Evolutionary conservation across 495 filamentous ascomycete species (phyloP).

Genomic region (Chaetomidium leptoderma): DNA sequence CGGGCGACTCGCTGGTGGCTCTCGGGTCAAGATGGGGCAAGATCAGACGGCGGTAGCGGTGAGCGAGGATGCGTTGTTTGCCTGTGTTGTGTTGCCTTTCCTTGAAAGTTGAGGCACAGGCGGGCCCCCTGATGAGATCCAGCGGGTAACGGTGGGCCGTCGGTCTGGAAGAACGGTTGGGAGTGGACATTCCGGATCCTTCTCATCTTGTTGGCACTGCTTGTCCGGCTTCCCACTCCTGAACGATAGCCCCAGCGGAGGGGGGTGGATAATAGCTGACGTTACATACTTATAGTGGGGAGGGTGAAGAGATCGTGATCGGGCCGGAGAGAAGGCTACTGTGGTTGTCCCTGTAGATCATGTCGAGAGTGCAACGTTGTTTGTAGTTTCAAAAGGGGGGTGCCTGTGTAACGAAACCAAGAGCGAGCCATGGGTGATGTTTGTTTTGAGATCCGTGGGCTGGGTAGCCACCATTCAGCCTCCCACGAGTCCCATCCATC

Average conservation of each 20-base stretch:
- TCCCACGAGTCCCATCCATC: neutral
- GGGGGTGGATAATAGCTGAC: neutral
- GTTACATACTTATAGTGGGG: neutral
- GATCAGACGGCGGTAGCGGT: no score
- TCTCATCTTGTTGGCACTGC: neutral
- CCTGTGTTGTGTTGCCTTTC: no score
- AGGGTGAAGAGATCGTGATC: neutral
- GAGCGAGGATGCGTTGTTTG: no score
- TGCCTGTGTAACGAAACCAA: neutral
- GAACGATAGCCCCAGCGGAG: neutral
- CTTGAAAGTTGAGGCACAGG: neutral
- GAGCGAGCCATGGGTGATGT: neutral
- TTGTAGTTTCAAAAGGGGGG: neutral
- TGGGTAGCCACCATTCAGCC: neutral
- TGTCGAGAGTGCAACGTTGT: neutral
- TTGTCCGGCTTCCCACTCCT: neutral
- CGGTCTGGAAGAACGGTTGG: neutral
- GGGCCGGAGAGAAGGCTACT: neutral
- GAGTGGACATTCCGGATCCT: neutral
- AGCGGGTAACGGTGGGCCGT: neutral
- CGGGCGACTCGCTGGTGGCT: no score
- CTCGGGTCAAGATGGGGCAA: no score
- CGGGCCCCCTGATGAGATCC: neutral
- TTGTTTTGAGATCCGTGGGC: neutral
- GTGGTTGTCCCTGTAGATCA: neutral